A percentile compares a stretch with the other conserved stretches of the same genome.
These are phyloP conservation scores for Globisporangium carolinianum DNA, from an alignment of 352 stramenopile species.

Conservation along the genomic window DNA sequence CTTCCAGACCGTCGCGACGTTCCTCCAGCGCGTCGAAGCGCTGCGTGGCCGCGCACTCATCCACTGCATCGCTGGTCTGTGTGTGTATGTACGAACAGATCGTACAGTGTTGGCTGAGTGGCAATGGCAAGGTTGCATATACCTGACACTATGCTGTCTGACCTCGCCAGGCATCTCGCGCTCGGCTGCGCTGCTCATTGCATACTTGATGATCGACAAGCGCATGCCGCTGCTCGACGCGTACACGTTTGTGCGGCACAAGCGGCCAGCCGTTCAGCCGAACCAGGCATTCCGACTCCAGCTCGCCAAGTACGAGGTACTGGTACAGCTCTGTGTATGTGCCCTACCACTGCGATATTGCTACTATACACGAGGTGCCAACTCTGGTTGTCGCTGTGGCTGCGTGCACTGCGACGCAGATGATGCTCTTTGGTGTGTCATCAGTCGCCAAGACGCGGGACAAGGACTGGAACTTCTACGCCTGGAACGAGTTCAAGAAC, in stretches of 20 bases:
- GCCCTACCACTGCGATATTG: background rate
- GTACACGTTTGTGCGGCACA: constrained; percentile 45
- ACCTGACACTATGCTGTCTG: too few species aligned
- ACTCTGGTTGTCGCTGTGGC: background rate
- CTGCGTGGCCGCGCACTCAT: constrained; percentile 43
- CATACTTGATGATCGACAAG: constrained; percentile 70
- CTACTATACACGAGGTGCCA: too few species aligned
- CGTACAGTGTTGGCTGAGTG: too few species aligned
- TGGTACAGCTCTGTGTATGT: too few species aligned
- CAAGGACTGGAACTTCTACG: constrained; percentile 67
- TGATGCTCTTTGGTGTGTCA: constrained; percentile 45
- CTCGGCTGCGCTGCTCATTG: constrained; percentile 46
- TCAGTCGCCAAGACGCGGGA: constrained; percentile 46
- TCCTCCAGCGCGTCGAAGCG: constrained; percentile 44
- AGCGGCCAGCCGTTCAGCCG: constrained; percentile 37
- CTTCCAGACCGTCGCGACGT: constrained; percentile 45
- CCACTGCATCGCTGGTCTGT: constrained; percentile 42
- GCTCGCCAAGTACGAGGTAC: constrained; percentile 59
- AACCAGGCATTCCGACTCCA: constrained; percentile 61
- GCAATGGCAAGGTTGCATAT: too few species aligned
- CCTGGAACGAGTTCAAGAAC: constrained; percentile 61
- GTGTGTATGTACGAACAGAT: background rate
- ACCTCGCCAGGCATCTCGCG: constrained; percentile 31
- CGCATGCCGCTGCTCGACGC: constrained; percentile 44
- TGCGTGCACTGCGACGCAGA: constrained; percentile 4